phyloP scores from a whole-genome alignment of 2,329 filamentous ascomycete genomes.

The Fusarium duplospermum region DNA sequence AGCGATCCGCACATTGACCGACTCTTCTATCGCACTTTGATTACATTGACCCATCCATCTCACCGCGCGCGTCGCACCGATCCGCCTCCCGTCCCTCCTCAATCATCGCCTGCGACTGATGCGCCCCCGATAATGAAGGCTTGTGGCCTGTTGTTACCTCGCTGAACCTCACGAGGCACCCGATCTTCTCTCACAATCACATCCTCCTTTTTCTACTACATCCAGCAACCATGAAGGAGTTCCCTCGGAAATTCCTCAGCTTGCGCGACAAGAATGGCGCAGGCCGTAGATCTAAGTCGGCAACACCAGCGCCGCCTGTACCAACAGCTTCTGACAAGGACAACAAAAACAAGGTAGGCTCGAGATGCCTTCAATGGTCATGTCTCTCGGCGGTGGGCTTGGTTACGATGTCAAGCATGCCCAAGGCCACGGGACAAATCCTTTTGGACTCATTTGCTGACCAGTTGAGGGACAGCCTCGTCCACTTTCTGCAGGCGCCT shows the following conservation, averaged over 20 bases:
- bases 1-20: not conserved
- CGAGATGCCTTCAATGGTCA: not conserved
- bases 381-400: not conserved
- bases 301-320: conserved; percentile 64
- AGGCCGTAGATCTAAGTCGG: conserved; percentile 67
- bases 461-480: conserved; percentile 55
- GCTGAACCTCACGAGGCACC: conserved; percentile 46
- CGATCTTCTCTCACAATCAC: conserved; percentile 11
- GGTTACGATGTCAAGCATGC: not conserved
- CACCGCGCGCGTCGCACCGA: conserved; percentile 31
- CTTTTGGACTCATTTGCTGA: conserved; percentile 7
- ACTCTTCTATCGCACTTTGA: conserved; percentile 1
- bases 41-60: conserved; percentile 6
- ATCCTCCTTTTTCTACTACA: not conserved
- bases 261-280: conserved; percentile 72
- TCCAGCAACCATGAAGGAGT: conserved; percentile 61
- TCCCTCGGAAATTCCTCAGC: conserved; percentile 75
- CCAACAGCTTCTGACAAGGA: conserved; percentile 23
- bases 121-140: conserved; percentile 47
- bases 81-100: conserved; percentile 23
- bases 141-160: conserved; percentile 46
- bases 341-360: conserved; percentile 59
- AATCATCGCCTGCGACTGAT: conserved; percentile 30
- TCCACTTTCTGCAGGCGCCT: conserved; percentile 66
- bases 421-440: not conserved